phyloP scores from a whole-genome alignment of 129 eudicot genomes.

The Heracleum sosnowskyi region DNA sequence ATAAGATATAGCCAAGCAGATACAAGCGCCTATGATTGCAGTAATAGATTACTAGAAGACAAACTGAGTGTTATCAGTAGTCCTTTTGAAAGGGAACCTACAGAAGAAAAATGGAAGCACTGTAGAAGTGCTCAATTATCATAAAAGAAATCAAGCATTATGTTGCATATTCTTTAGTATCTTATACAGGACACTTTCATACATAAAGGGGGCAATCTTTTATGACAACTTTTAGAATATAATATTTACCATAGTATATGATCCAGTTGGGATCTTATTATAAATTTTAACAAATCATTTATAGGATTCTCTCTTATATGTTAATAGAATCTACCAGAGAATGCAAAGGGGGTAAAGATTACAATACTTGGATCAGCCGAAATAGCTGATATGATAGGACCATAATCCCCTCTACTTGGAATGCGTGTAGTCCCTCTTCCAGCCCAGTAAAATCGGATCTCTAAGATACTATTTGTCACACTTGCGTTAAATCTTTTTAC shows the following conservation, averaged over 20 bases:
- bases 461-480: conserved; percentile 50
- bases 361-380: conserved; percentile 51
- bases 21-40: not conserved
- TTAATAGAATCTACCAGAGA: not conserved
- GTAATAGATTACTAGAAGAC: not conserved
- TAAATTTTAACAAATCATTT: too few relatives aligned
- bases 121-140: too few relatives aligned
- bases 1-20: too few relatives aligned
- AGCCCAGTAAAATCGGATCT: conserved; percentile 75
- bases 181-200: not conserved
- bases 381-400: conserved; percentile 84
- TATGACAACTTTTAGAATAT: too few relatives aligned
- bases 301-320: not conserved
- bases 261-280: too few relatives aligned
- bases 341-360: conserved; percentile 10
- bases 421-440: conserved; percentile 81
- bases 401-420: conserved; percentile 68
- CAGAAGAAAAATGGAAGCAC: not conserved
- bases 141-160: too few relatives aligned
- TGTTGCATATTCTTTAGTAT: not conserved
- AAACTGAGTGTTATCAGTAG: not conserved
- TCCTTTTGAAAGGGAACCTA: too few relatives aligned
- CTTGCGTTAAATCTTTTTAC: conserved; percentile 36
- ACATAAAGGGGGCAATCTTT: not conserved
- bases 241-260: too few relatives aligned